Percentiles rank a stretch among this genome's conserved stretches.
Conservation (phyloP, 1,284 basidiomycete species). For the Malassezia yamatoensis region DNA sequence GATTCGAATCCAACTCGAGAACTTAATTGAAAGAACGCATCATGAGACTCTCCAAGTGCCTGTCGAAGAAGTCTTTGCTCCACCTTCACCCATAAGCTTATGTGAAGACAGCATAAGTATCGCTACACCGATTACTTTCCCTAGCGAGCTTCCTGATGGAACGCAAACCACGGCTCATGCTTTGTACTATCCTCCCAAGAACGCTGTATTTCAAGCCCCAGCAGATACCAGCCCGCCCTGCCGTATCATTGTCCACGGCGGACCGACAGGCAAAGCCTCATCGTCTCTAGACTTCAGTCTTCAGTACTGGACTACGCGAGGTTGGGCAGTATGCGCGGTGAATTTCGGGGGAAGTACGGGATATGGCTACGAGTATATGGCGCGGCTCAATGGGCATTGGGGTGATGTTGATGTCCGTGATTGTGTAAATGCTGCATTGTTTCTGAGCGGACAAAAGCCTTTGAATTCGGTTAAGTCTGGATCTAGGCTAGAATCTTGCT, state of each 20-base stretch:
- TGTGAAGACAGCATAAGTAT: slow-evolving; percentile 18
- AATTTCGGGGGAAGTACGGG: slow-evolving; percentile 63
- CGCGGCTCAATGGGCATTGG: slow-evolving; percentile 59
- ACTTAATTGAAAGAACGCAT: too few species aligned
- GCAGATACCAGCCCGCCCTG: slow-evolving; percentile 58
- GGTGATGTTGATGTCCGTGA: slow-evolving; percentile 61
- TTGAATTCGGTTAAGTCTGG: too few species aligned
- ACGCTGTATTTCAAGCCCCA: slow-evolving; percentile 54
- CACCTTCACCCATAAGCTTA: slow-evolving; percentile 3
- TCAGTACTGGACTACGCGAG: slow-evolving; percentile 52
- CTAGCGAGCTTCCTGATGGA: slow-evolving; percentile 30
- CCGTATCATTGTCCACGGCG: slow-evolving; percentile 59
- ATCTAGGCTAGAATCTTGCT: too few species aligned
- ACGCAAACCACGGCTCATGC: slow-evolving; percentile 49
- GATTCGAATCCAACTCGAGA: neutral
- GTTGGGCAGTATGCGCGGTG: slow-evolving; percentile 55
- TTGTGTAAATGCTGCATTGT: slow-evolving; percentile 54
- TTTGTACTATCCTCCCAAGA: slow-evolving; percentile 58
- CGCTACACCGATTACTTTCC: slow-evolving; percentile 29
- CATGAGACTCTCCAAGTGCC: neutral
- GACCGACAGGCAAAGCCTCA: slow-evolving; percentile 54
- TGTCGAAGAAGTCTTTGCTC: neutral
- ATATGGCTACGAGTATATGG: slow-evolving; percentile 50
- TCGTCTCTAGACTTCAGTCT: slow-evolving; percentile 53
- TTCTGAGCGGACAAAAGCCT: slow-evolving; percentile 49